A percentile compares a stretch with the other conserved stretches of the same genome.
phyloP scores from a whole-genome alignment of 2,329 filamentous ascomycete genomes.

The Lasiodiplodia theobromae region DNA sequence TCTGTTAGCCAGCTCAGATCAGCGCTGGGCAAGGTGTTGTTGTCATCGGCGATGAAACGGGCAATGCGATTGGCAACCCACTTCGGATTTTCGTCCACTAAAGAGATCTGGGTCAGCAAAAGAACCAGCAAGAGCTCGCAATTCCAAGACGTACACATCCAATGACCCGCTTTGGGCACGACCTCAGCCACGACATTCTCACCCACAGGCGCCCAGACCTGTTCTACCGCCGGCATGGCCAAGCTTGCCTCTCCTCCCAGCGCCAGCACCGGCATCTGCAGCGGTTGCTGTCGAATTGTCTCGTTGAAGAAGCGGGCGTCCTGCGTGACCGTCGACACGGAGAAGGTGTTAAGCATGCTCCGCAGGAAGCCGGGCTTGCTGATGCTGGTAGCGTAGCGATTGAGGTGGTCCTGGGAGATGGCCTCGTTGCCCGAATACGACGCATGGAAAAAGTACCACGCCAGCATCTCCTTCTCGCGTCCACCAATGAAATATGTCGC shows the following conservation, averaged over 20 bases:
- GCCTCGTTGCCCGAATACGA: constrained; percentile 51
- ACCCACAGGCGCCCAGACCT: constrained; percentile 36
- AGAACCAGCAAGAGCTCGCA: not conserved
- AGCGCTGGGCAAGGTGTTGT: constrained; percentile 30
- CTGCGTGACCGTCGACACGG: constrained; percentile 46
- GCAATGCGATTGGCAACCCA: constrained; percentile 34
- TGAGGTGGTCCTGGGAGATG: constrained; percentile 50
- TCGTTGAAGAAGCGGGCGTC: constrained; percentile 49
- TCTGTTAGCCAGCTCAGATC: constrained; percentile 34
- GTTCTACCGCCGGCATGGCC: constrained; percentile 32
- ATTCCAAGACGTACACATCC: constrained; percentile 40
- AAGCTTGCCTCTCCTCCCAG: constrained; percentile 49
- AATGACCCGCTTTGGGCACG: constrained; percentile 50
- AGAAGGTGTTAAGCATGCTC: constrained; percentile 44
- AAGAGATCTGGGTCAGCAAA: not conserved
- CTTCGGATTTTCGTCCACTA: constrained; percentile 36
- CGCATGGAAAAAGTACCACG: constrained; percentile 57
- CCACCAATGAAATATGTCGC: constrained; percentile 56
- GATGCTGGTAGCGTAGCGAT: constrained; percentile 50
- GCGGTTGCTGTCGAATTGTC: constrained; percentile 36
- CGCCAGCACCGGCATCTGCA: constrained; percentile 42
- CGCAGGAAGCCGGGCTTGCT: constrained; percentile 54
- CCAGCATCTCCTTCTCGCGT: constrained; percentile 52
- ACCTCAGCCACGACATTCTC: constrained; percentile 40
- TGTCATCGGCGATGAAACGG: constrained; percentile 33